phyloP scores from a whole-genome alignment of 2,329 filamentous ascomycete genomes.

The Penicillium sp. region DNA sequence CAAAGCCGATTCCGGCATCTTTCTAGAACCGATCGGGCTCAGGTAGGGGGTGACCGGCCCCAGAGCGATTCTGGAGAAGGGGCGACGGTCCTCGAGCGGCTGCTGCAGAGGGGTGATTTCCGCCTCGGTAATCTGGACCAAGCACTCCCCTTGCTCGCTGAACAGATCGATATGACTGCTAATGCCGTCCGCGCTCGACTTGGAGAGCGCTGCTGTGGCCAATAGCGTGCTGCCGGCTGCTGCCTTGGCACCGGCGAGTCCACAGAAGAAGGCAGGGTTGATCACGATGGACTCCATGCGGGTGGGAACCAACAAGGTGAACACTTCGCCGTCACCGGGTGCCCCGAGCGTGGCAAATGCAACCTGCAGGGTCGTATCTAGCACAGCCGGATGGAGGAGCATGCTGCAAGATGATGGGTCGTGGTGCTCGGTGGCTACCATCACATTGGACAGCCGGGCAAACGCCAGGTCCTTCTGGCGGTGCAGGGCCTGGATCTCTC shows the following conservation, averaged over 20 bases:
- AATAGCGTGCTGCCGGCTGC: not conserved
- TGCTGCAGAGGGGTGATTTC: not conserved
- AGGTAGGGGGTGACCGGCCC: not conserved
- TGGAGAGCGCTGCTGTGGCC: not conserved
- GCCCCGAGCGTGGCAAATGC: not conserved
- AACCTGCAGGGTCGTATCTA: slow-evolving; percentile 11
- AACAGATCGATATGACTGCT: not conserved
- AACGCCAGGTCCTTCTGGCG: not conserved
- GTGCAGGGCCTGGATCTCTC: not conserved
- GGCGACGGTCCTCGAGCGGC: not conserved
- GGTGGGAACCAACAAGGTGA: not conserved
- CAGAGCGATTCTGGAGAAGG: not conserved
- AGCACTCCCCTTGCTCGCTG: not conserved
- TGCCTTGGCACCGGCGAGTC: not conserved
- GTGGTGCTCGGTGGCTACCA: no score
- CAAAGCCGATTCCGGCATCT: not conserved
- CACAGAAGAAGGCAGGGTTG: not conserved
- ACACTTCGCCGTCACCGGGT: slow-evolving; percentile 7
- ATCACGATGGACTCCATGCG: not conserved
- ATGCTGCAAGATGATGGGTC: not conserved
- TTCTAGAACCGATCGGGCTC: no score
- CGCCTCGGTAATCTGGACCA: not conserved
- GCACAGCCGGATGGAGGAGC: slow-evolving; percentile 4
- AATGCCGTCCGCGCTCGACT: not conserved
- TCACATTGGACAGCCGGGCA: no score